Percentiles rank a stretch among this genome's conserved stretches.
These are phyloP conservation scores for Monosporozyma servazzii DNA, from an alignment of 805 yeast genomes.

Conservation along the genomic window DNA sequence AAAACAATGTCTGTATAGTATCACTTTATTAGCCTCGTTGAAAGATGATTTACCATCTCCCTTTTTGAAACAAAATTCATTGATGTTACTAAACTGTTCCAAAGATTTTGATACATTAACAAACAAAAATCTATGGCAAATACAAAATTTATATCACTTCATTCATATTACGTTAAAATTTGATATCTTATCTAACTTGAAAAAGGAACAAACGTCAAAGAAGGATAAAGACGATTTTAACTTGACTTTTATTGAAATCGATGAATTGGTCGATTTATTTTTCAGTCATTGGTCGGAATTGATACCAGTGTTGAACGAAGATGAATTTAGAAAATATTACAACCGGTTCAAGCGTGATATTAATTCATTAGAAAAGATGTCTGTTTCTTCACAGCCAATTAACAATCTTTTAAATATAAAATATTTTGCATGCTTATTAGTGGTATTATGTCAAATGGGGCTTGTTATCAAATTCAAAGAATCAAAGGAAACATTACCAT, in stretches of 20 bases:
- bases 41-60: conserved; percentile 45
- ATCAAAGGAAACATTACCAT: conserved; percentile 7
- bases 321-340: conserved; percentile 57
- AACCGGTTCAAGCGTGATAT: conserved; percentile 16
- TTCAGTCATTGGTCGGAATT: conserved; percentile 72
- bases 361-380: not conserved
- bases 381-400: not conserved
- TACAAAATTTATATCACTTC: conserved; percentile 20
- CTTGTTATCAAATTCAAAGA: conserved; percentile 19
- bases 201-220: not conserved
- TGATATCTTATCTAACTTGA: conserved; percentile 7
- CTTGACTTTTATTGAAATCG: conserved; percentile 33
- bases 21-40: conserved; percentile 59
- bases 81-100: not conserved
- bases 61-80: conserved; percentile 4
- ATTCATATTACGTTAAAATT: conserved; percentile 18
- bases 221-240: not conserved
- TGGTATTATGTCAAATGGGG: conserved; percentile 27
- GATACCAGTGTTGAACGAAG: conserved; percentile 61
- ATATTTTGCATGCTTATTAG: conserved; percentile 21
- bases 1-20: conserved; percentile 60
- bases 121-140: conserved; percentile 21
- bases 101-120: conserved; percentile 13
- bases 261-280: conserved; percentile 55
- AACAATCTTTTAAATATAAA: conserved; percentile 18